A percentile compares a stretch with the other conserved stretches of the same genome.
Evolutionary conservation across 1,139 yeast genomes (phyloP).

Genomic region (Ogataea hybrid): DNA sequence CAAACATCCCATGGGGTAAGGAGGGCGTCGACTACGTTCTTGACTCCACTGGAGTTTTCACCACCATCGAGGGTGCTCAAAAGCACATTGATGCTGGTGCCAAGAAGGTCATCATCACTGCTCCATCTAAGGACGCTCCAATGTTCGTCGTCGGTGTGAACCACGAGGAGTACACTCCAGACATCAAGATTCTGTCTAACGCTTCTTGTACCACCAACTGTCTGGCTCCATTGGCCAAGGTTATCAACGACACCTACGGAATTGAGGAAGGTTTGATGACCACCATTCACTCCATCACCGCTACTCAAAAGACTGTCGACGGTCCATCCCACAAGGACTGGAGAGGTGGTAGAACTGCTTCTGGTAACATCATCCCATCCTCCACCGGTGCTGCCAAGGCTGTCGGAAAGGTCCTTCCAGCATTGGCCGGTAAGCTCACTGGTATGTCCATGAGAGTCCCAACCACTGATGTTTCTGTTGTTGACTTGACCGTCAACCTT

Average conservation of each 20-base stretch:
- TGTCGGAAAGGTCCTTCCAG: constrained; percentile 87
- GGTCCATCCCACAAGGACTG: constrained; percentile 95
- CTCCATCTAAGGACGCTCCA: constrained; percentile 86
- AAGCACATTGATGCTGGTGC: constrained; percentile 88
- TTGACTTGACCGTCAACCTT: constrained; percentile 70
- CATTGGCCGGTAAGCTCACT: constrained; percentile 81
- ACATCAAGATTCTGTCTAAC: constrained; percentile 72
- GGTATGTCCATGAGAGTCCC: constrained; percentile 92
- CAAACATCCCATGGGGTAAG: constrained; percentile 80
- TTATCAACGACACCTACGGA: constrained; percentile 74
- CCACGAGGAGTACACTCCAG: constrained; percentile 68
- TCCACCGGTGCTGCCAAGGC: constrained; percentile 94
- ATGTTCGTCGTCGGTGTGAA: constrained; percentile 90
- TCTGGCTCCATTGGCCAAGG: constrained; percentile 87
- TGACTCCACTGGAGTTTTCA: constrained; percentile 89
- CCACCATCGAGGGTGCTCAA: constrained; percentile 72
- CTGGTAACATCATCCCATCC: constrained; percentile 87
- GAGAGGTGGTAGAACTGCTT: constrained; percentile 95
- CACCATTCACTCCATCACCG: constrained; percentile 87
- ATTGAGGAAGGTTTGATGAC: constrained; percentile 88
- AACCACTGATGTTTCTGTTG: constrained; percentile 83
- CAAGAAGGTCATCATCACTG: constrained; percentile 83
- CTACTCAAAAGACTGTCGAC: constrained; percentile 87
- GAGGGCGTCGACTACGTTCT: constrained; percentile 73
- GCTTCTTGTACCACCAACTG: constrained; percentile 92